Evolutionary conservation across 2,329 filamentous ascomycete species (phyloP), one percentile per base, ranked within the genome.

Genomic region (Colletotrichum eremochloae): DNA sequence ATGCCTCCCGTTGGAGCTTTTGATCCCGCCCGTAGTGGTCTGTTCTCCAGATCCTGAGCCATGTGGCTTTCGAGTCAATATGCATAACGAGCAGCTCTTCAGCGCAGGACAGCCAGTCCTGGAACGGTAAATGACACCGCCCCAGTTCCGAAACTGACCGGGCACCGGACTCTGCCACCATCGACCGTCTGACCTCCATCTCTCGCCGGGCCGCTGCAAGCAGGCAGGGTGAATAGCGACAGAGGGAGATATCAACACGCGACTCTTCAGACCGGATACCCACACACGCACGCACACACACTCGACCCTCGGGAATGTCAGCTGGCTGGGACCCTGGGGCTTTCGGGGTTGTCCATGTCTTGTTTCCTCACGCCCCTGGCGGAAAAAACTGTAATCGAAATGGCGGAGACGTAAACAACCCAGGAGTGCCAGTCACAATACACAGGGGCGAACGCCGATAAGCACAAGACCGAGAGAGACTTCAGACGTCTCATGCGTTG

Each of bases 401-500:
- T 24, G 56, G 15, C 14, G 14, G 38, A 18, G 24, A 58, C 55
- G 7, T n/a, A 12, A 15, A 57, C 20, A 24, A 18, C 11, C 36
- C 36, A 5, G n/a, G n/a, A 46, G 44, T 46, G 7, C 44, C 20
- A 12, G 46, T 20, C 46, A 20, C 20, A 42, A 9, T 8, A 48
- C 14, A 9, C 12, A 24, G 20, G n/a, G 11, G 36, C n/a, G 38
- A n/a, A n/a, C 12, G 53, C 12, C n/a, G 33, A 38, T 20, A 15
- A 38, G 53, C 20, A 56, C 33, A 7, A 24, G 33, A 5, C 11
- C 20, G 33, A 11, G 5, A 40, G 20, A 24, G 33, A 57, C 20
- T 15, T 18, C 53, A 42, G 29, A 38, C n/a, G 61, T 63, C 61
- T 63, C 61, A 53, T 63, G 61, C 61, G 61, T 52, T 63, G 46